Evolutionary conservation across 108 stramenopile genomes (phyloP).

Genomic region (Phaeodactylum tricornutum): DNA sequence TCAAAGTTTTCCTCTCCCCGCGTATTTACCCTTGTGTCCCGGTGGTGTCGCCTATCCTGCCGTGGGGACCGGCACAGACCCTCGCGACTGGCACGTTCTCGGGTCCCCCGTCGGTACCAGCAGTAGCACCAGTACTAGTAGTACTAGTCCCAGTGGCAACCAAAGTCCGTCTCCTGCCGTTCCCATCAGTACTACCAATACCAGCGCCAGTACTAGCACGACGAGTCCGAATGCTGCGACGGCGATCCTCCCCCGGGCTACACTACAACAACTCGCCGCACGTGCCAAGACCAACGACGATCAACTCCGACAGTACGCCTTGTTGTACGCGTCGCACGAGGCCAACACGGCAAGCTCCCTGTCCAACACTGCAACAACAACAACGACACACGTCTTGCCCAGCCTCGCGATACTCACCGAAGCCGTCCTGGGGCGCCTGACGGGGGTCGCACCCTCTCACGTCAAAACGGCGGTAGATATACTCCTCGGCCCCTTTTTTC

Average conservation of each 20-base stretch:
- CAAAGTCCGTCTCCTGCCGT: neutral
- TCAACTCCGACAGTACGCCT: neutral
- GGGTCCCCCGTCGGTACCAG: neutral
- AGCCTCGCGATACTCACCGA: slow-evolving; percentile 60
- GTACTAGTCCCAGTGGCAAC: neutral
- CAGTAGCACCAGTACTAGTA: neutral
- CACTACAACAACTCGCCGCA: neutral
- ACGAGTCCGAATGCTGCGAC: too few relatives aligned
- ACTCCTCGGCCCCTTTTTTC: slow-evolving; percentile 58
- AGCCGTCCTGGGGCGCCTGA: slow-evolving; percentile 57
- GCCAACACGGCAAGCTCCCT: neutral
- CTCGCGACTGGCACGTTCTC: neutral
- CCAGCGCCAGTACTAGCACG: neutral
- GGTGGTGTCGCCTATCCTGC: slow-evolving; percentile 34
- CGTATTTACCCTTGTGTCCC: slow-evolving; percentile 57
- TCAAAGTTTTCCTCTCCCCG: slow-evolving; percentile 56
- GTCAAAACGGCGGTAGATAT: slow-evolving; percentile 58
- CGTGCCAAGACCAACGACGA: slow-evolving; percentile 3
- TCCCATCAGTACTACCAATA: too few relatives aligned
- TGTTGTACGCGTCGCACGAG: neutral
- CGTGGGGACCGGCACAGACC: neutral
- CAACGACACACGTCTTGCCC: slow-evolving; percentile 24
- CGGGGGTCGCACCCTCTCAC: slow-evolving; percentile 42
- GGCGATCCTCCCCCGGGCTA: neutral
- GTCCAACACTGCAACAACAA: neutral